Conservation (phyloP, 306 rosid genomes). For the Sesbania bispinosa region DNA sequence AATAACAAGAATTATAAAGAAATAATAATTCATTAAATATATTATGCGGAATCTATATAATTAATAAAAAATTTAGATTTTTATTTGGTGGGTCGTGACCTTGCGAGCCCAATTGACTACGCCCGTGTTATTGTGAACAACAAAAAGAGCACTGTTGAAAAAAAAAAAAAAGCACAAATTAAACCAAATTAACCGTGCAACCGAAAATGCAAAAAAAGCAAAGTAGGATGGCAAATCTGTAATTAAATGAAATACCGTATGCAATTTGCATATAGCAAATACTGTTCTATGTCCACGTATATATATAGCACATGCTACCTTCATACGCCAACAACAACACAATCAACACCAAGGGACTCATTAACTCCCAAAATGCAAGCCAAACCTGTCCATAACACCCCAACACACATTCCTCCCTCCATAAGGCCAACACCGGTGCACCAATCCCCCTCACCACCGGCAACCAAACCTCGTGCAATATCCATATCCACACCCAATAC, state of each 20-base stretch:
- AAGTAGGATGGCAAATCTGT: slow-evolving; percentile 50
- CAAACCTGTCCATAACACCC: slow-evolving; percentile 29
- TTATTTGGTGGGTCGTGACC: too few species aligned
- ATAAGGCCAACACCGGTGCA: slow-evolving; percentile 30
- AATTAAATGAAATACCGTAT: slow-evolving; percentile 3
- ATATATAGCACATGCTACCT: slow-evolving; percentile 19
- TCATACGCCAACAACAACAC: not conserved
- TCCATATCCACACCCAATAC: slow-evolving; percentile 36
- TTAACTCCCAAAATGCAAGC: slow-evolving; percentile 45
- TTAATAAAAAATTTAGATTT: too few species aligned
- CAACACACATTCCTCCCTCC: slow-evolving; percentile 36
- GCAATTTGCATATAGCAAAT: slow-evolving; percentile 14
- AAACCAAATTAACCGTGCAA: slow-evolving; percentile 34
- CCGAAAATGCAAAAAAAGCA: not conserved
- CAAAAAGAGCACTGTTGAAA: too few species aligned
- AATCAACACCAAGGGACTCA: not conserved
- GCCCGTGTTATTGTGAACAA: too few species aligned
- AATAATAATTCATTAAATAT: too few species aligned
- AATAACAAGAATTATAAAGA: too few species aligned
- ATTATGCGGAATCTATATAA: too few species aligned
- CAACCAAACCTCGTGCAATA: slow-evolving; percentile 38
- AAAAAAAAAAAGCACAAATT: too few species aligned
- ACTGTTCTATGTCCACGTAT: not conserved
- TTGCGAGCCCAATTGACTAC: too few species aligned
- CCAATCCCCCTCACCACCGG: not conserved